Conservation (phyloP, 805 yeast species). For the Yarrowia osloensis region DNA sequence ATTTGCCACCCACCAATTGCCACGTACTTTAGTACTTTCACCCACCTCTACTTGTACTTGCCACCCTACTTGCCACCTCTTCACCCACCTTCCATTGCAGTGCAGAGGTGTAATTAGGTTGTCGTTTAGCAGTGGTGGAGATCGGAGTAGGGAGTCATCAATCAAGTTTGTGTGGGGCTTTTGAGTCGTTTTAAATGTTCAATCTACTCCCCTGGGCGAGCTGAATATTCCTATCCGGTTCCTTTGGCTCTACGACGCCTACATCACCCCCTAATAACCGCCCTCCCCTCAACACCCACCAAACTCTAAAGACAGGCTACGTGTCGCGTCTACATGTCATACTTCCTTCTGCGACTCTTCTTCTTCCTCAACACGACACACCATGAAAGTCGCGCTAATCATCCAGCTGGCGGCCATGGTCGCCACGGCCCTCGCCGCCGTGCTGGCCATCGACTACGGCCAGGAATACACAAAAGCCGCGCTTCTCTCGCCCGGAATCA, state of each 20-base stretch:
- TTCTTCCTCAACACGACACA: background rate
- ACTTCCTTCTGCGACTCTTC: background rate
- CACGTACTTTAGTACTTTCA: no score
- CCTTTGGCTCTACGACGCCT: no score
- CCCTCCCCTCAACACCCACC: background rate
- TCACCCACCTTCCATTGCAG: background rate
- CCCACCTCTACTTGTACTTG: background rate
- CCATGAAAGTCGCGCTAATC: constrained; percentile 5
- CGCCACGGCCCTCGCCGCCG: constrained; percentile 51
- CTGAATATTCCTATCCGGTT: no score
- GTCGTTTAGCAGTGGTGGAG: background rate
- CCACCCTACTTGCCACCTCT: background rate
- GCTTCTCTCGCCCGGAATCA: constrained; percentile 85
- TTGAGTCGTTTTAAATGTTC: no score
- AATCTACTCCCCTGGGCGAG: no score
- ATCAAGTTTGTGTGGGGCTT: background rate
- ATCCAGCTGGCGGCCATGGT: constrained; percentile 31
- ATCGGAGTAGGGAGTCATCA: background rate
- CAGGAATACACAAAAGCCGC: constrained; percentile 84
- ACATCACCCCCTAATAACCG: no score
- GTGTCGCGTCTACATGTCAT: constrained; percentile 1
- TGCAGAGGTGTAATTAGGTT: background rate
- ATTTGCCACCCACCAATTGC: no score
- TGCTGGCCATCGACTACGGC: constrained; percentile 88
- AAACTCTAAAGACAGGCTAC: background rate